phyloP scores from a whole-genome alignment of 805 yeast species.

The Zygoascus bituminiphila region DNA sequence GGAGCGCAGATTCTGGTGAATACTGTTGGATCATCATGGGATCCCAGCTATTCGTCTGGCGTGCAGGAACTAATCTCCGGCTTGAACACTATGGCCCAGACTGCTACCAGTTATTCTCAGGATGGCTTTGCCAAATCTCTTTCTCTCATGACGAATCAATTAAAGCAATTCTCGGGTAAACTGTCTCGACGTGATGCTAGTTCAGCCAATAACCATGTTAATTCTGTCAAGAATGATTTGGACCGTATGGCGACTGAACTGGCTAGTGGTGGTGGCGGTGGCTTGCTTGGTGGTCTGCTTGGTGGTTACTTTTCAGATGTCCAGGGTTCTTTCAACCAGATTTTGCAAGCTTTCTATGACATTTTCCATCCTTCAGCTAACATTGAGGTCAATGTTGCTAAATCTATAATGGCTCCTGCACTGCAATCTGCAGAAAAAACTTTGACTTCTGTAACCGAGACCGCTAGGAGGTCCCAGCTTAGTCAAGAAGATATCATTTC shows the following conservation, averaged over 20 bases:
- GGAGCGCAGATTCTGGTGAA: conserved; percentile 27
- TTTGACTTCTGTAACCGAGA: not conserved
- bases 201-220: not conserved
- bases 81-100: conserved; percentile 1
- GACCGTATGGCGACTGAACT: not conserved
- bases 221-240: not conserved
- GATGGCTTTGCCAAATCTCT: conserved; percentile 5
- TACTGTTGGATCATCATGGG: not conserved
- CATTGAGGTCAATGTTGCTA: not conserved
- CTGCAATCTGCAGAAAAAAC: not conserved
- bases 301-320: not conserved
- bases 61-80: conserved; percentile 1
- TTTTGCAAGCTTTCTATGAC: not conserved
- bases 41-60: not conserved
- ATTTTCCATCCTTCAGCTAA: not conserved
- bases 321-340: not conserved
- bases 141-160: conserved; percentile 6
- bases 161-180: not conserved
- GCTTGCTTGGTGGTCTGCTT: too few species aligned
- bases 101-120: conserved; percentile 6
- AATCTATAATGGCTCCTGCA: not conserved
- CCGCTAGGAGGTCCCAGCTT: not conserved
- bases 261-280: not conserved
- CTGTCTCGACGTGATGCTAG: not conserved
- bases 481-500: not conserved